These are phyloP conservation scores for Aspergillus niger DNA, from an alignment of 2,329 filamentous ascomycete genomes.

Conservation along the genomic window DNA sequence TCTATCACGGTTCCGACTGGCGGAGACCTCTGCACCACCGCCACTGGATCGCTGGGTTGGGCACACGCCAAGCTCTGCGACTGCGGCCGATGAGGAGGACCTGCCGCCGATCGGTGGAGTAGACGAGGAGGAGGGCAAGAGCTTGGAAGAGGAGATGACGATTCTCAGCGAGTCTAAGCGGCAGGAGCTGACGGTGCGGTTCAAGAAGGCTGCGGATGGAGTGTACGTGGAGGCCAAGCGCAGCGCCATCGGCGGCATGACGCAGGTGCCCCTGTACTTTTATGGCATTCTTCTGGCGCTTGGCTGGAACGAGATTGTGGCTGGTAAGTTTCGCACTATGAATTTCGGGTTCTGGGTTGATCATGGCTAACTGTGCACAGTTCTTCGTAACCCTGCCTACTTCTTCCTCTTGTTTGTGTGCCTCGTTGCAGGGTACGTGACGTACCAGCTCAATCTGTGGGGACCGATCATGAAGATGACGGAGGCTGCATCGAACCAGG, in stretches of 20 bases:
- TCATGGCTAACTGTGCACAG: slow-evolving; percentile 49
- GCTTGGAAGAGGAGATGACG: slow-evolving; percentile 92
- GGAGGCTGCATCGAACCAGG: slow-evolving; percentile 84
- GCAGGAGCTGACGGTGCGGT: slow-evolving; percentile 87
- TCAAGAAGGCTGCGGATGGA: slow-evolving; percentile 97
- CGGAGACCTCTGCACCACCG: slow-evolving; percentile 72
- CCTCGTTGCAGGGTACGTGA: slow-evolving; percentile 77
- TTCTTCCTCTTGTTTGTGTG: slow-evolving; percentile 84
- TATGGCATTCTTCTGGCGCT: slow-evolving; percentile 85
- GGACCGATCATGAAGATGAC: slow-evolving; percentile 95
- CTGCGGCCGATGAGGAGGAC: slow-evolving; percentile 86
- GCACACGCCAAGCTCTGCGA: slow-evolving; percentile 70
- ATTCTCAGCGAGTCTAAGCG: slow-evolving; percentile 88
- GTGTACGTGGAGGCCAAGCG: slow-evolving; percentile 98
- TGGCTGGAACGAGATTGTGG: slow-evolving; percentile 98
- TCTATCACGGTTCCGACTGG: slow-evolving; percentile 78
- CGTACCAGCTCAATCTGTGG: slow-evolving; percentile 91
- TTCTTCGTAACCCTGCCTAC: slow-evolving; percentile 89
- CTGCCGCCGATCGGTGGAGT: slow-evolving; percentile 85
- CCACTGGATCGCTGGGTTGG: slow-evolving; percentile 86
- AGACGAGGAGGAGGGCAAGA: slow-evolving; percentile 92
- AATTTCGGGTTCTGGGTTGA: neutral
- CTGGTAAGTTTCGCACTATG: slow-evolving; percentile 63
- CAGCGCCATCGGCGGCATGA: slow-evolving; percentile 91
- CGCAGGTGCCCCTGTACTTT: slow-evolving; percentile 92